Percentiles rank a stretch among this genome's conserved stretches.
phyloP scores from a whole-genome alignment of 1,284 basidiomycete genomes.

The Malassezia arunalokei region DNA sequence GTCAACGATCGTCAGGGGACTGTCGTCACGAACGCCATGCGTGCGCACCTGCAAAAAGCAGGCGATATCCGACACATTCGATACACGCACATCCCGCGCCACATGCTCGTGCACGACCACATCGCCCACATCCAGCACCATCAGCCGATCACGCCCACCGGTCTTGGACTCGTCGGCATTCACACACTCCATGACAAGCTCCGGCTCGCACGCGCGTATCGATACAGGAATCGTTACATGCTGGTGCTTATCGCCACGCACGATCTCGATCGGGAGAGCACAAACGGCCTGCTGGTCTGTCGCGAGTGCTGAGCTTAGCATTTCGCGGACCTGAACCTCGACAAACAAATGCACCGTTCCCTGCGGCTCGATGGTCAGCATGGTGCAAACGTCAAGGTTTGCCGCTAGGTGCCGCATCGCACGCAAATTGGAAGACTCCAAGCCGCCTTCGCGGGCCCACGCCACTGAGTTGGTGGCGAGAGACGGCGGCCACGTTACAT shows the following conservation, averaged over 20 bases:
- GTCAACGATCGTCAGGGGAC: slow-evolving; percentile 23
- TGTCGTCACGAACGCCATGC: slow-evolving; percentile 34
- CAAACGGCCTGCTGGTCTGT: neutral
- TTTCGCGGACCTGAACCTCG: slow-evolving; percentile 21
- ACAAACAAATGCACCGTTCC: slow-evolving; percentile 28
- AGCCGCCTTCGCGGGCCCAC: slow-evolving; percentile 35
- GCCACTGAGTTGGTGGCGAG: slow-evolving; percentile 33
- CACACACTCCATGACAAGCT: slow-evolving; percentile 15
- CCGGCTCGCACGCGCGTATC: slow-evolving; percentile 23
- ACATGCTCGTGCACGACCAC: slow-evolving; percentile 34
- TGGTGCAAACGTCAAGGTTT: slow-evolving; percentile 32
- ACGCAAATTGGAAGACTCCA: slow-evolving; percentile 30
- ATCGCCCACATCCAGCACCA: slow-evolving; percentile 41
- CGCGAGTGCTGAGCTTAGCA: neutral
- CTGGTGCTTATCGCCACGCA: slow-evolving; percentile 9
- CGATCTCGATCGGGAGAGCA: neutral
- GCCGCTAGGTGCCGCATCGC: slow-evolving; percentile 35
- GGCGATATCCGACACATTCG: slow-evolving; percentile 36
- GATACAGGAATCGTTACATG: slow-evolving; percentile 22
- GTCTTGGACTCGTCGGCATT: slow-evolving; percentile 6
- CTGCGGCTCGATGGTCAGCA: slow-evolving; percentile 27
- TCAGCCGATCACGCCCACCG: slow-evolving; percentile 15
- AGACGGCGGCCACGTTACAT: slow-evolving; percentile 7
- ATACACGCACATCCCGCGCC: slow-evolving; percentile 22
- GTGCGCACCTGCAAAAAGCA: slow-evolving; percentile 35